Evolutionary conservation across 2,329 filamentous ascomycete species (phyloP).

Genomic region (Parascedosporium putredinis): DNA sequence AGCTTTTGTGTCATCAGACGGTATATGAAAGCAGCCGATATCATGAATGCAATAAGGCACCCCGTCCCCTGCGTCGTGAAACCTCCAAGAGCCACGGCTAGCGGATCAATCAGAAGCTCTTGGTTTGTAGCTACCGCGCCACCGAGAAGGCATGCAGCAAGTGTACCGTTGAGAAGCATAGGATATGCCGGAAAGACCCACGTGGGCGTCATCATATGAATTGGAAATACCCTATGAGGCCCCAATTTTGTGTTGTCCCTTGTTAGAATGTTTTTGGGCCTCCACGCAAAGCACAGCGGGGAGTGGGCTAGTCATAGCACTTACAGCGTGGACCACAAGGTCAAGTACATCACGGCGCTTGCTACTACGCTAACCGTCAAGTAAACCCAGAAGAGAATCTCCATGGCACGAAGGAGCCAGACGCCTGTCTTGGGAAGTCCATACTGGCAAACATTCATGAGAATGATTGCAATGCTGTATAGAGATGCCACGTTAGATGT

Average conservation of each 20-base stretch:
- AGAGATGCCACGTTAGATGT: too few relatives aligned
- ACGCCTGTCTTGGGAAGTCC: constrained; percentile 47
- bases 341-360: constrained; percentile 63
- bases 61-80: constrained; percentile 43
- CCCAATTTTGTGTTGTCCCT: not conserved
- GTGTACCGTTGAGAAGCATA: constrained; percentile 63
- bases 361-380: constrained; percentile 54
- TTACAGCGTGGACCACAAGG: constrained; percentile 55
- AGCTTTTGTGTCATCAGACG: constrained; percentile 82
- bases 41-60: constrained; percentile 58
- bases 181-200: constrained; percentile 87
- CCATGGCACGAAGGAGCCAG: constrained; percentile 52
- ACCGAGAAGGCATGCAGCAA: constrained; percentile 49
- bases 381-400: constrained; percentile 67
- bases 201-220: constrained; percentile 75
- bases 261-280: too few relatives aligned
- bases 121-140: constrained; percentile 22
- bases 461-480: constrained; percentile 57
- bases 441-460: constrained; percentile 72
- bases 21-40: constrained; percentile 76
- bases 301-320: constrained; percentile 12
- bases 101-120: constrained; percentile 24
- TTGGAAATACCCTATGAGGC: constrained; percentile 40
- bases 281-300: not conserved
- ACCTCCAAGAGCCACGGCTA: constrained; percentile 37